Base-by-base conservation (phyloP, 805 yeast genomes). In the Vanderwaltozyma verrucispora region DNA sequence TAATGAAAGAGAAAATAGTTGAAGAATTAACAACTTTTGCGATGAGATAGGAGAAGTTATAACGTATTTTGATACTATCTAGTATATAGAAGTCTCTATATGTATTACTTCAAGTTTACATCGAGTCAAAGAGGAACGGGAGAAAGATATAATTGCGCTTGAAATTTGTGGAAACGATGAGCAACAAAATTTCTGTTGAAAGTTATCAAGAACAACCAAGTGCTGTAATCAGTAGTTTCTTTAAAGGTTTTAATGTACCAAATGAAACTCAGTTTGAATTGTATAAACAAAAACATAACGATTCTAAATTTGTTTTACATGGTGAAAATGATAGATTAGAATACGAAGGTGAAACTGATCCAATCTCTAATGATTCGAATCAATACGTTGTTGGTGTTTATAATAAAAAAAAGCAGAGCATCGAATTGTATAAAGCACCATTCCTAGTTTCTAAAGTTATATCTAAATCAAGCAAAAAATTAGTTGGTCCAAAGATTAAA, bases 271-370 rank as follows among this genome's bases (percentile, higher is more conserved):
- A 63, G 25, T 82, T 88, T 49, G 75, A 79, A 31, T 61, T 85
- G 27, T 84, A 71, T 49, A 69, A 72, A 48, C 53, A 51, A 33
- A 38, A 37, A 10, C 38, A 44, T n/a, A 34, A 32, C 9, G 37
- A 45, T 12, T 59, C 66, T 14, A 64, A 65, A n/a, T 67, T 67
- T 40, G 53, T 77, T 14, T 54, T 86, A 32, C 95, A 84, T 53
- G 96, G 96, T 19, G 92, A 86, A 54, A 77, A 72, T 46, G 76
- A 72, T 5, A 70, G 72, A 19, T 64, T 88, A 40, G 87, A 77
- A 47, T 89, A 83, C 56, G 77, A 76, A 41, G 95, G 94, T 7
- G 53, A 51, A 5, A 49, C 57, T 0, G 66, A 65, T 26, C 57
- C 60, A 24, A 62, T 57, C 32, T 69, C 67, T 18, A 37, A 43